Evolutionary conservation across 2,329 filamentous ascomycete genomes (phyloP).

Genomic region (Alternaria infectoria): DNA sequence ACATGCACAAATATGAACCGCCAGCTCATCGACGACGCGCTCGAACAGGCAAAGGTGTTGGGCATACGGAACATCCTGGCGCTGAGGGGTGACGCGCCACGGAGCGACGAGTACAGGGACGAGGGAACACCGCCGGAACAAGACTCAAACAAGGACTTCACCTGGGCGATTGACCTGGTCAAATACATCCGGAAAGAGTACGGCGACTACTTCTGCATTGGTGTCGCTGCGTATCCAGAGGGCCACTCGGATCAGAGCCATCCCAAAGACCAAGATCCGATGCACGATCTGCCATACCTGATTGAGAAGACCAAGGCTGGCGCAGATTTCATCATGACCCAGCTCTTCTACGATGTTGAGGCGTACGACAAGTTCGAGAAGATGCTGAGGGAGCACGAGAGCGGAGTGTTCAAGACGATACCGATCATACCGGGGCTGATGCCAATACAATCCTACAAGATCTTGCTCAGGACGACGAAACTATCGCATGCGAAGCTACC

Average conservation of each 20-base stretch:
- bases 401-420: conserved; percentile 82
- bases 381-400: conserved; percentile 77
- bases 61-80: conserved; percentile 95
- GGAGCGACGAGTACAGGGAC: conserved; percentile 84
- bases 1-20: conserved; percentile 98
- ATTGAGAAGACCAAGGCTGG: conserved; percentile 90
- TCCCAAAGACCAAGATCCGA: conserved; percentile 73
- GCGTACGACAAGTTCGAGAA: conserved; percentile 83
- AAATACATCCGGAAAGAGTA: conserved; percentile 84
- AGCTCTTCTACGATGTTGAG: conserved; percentile 90
- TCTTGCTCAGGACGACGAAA: conserved; percentile 91
- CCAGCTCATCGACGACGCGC: conserved; percentile 80
- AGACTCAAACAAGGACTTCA: conserved; percentile 76
- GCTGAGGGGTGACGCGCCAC: conserved; percentile 86
- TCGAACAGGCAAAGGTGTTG: conserved; percentile 87
- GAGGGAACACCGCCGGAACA: conserved; percentile 66
- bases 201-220: conserved; percentile 95
- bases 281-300: conserved; percentile 79
- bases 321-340: conserved; percentile 98
- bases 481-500: conserved; percentile 89
- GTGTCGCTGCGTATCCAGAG: conserved; percentile 93
- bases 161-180: conserved; percentile 87
- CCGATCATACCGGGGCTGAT: conserved; percentile 94
- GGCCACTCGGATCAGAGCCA: conserved; percentile 92
- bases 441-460: conserved; percentile 97